phyloP scores from a whole-genome alignment of 169 alveolate species.

The Plasmodium malariae region DNA sequence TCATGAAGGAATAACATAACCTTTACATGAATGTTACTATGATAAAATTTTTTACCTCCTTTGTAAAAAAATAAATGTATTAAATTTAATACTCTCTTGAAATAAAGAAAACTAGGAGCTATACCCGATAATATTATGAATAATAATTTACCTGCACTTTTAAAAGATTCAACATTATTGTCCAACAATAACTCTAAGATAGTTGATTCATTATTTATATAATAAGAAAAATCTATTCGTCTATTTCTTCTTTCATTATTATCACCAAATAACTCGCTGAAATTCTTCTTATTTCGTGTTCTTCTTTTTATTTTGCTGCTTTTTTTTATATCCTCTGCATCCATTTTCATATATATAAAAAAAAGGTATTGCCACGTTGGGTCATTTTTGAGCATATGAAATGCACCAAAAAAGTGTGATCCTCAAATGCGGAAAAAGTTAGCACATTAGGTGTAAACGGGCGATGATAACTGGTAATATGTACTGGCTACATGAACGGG shows the following conservation, averaged over 20 bases:
- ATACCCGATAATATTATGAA: conserved; percentile 47
- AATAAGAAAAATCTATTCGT: conserved; percentile 21
- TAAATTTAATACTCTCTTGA: conserved; percentile 50
- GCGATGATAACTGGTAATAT: too few relatives aligned
- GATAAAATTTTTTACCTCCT: conserved; percentile 66
- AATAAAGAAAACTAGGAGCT: conserved; percentile 13
- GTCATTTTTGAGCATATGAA: too few relatives aligned
- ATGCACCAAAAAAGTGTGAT: too few relatives aligned
- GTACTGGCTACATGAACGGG: too few relatives aligned
- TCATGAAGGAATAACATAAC: conserved; percentile 5
- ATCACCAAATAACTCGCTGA: conserved; percentile 5
- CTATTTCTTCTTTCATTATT: conserved; percentile 3
- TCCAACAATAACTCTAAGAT: conserved; percentile 51
- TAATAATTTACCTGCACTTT: conserved; percentile 73
- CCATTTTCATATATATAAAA: too few relatives aligned
- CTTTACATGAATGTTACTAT: conserved; percentile 36
- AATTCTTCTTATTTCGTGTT: conserved; percentile 16
- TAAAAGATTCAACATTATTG: conserved; percentile 52
- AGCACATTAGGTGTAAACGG: too few relatives aligned
- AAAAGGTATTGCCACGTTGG: too few relatives aligned
- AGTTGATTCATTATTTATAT: conserved; percentile 63
- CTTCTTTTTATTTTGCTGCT: background rate
- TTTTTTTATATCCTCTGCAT: too few relatives aligned
- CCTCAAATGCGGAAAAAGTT: too few relatives aligned
- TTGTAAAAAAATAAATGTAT: conserved; percentile 51